A percentile compares a stretch with the other conserved stretches of the same genome.
Evolutionary conservation across 345 rosid genomes (phyloP).

Genomic region (Citrus reticulata): DNA sequence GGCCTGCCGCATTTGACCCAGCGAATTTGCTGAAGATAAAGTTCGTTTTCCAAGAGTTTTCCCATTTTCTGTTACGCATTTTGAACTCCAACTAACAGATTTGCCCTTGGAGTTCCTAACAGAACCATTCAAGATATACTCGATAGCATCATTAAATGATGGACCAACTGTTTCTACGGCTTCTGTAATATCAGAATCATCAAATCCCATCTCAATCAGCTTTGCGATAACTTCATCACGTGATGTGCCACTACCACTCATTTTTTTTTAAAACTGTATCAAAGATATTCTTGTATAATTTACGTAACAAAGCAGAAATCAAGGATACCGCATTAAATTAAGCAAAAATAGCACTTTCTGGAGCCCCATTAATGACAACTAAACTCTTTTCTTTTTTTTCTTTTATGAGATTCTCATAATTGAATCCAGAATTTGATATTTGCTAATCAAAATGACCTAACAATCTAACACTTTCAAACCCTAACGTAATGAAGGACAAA

Average conservation of each 20-base stretch:
- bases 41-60: slow-evolving; percentile 34
- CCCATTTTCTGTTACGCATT: slow-evolving; percentile 13
- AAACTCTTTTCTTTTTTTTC: background rate
- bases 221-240: slow-evolving; percentile 34
- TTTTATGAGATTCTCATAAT: background rate
- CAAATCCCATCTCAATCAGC: slow-evolving; percentile 76
- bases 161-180: slow-evolving; percentile 66
- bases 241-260: slow-evolving; percentile 28
- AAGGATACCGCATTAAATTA: background rate
- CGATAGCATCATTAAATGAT: slow-evolving; percentile 47
- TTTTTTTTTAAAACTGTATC: slow-evolving; percentile 20
- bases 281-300: background rate
- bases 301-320: background rate
- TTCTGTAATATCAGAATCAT: slow-evolving; percentile 36
- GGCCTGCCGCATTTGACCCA: slow-evolving; percentile 44
- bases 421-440: background rate
- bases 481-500: background rate
- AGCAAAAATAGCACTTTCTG: background rate
- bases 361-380: background rate
- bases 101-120: slow-evolving; percentile 17
- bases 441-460: background rate
- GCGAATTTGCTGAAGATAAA: slow-evolving; percentile 12
- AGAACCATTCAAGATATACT: slow-evolving; percentile 45
- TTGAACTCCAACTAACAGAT: slow-evolving; percentile 33
- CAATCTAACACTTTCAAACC: background rate